Base-by-base conservation (phyloP, 2,329 filamentous ascomycete species). In the Apiospora sp. region DNA sequence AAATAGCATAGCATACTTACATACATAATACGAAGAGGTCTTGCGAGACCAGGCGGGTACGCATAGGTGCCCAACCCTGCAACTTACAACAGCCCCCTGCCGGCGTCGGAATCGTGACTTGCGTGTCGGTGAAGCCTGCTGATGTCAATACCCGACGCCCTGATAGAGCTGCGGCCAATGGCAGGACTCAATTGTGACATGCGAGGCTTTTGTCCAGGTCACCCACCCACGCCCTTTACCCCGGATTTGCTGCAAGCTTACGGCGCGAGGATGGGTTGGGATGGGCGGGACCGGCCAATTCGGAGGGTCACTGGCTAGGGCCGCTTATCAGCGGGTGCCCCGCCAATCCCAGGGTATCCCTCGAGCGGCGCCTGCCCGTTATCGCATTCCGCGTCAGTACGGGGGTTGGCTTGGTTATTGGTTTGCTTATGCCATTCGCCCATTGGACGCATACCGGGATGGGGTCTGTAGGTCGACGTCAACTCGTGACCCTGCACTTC, bases 251-350 rank as follows among this genome's bases (percentile, higher is more conserved):
- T 61, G 30, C 8, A 37, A 16, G 30, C 30, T 22, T 61, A 61
- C 54, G 54, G 54, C 54, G 2, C 34, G 22, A 37, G 54, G 19
- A 61, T 37, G 30, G 27, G 22, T 41, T 41, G 22, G 54, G 10
- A 37, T 12, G 54, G 51, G 51, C 27, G 51, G 27, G 27, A 58
- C 27, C 16, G 54, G 30, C 13, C 54, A 14, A 61, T 30, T 37
- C 16, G 54, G 27, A 10, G 16, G 16, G 30, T 4, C 13, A 30
- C 58, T 64, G 58, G 58, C 8, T 64, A 64, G 58, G 58, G 58
- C 58, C 58, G 58, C 30, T 64, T 64, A 64, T n/a, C 58, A 64
- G 34, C 58, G 58, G 58, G n/a, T 41, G 58, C 58, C 58, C 34
- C 58, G 58, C 58, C 58, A 64, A 64, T 64, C 58, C 34, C n/a